Base-by-base conservation (phyloP, 208 protist species). In the Spongospora subterranea region DNA sequence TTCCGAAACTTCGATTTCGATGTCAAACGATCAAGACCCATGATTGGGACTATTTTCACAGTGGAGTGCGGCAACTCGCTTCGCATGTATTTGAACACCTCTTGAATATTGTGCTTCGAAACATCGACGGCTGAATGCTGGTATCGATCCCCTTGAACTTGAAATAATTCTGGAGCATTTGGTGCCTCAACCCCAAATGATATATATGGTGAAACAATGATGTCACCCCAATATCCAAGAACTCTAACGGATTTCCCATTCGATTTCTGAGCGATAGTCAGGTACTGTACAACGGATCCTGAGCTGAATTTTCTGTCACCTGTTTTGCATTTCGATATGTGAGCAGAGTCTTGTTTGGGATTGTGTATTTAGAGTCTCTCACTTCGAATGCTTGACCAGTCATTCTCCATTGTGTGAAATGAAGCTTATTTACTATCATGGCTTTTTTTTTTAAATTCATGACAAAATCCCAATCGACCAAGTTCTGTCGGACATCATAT, bases 391-490 rank as follows among this genome's bases (percentile, higher is more conserved):
- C 54, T 29, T 65, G 54, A 88, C 77, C 77, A 17, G 24, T 17
- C 77, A 77, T 66, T 17, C 77, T 17, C 77, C 77, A 88, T 77
- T 88, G 20, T n/a, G 77, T 88, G 46, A 50, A 88, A 24, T 88
- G 77, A 17, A 88, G 24, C 46, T 88, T 88, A n/a, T 88, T 17
- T 17, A 88, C 43, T 17, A 88, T 88, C 20, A n/a, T 50, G 20
- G 77, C 77, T 17, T 88, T 77, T 24, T 40, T 40, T 24, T 24
- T 17, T 29, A 88, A 24, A 29, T 88, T 88, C 77, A 88, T 88
- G 20, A 88, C 77, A 88, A 50, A 88, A 29, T 88, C 77, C 77
- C 77, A 88, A n/a, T 88, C 77, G 46, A 88, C 46, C 46, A 88
- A 29, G 46, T 88, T 88, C 46, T 50, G 20, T 88, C 77, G 17